A percentile compares a stretch with the other conserved stretches of the same genome.
phyloP scores from a whole-genome alignment of 805 yeast genomes.

The Starmerella floris region DNA sequence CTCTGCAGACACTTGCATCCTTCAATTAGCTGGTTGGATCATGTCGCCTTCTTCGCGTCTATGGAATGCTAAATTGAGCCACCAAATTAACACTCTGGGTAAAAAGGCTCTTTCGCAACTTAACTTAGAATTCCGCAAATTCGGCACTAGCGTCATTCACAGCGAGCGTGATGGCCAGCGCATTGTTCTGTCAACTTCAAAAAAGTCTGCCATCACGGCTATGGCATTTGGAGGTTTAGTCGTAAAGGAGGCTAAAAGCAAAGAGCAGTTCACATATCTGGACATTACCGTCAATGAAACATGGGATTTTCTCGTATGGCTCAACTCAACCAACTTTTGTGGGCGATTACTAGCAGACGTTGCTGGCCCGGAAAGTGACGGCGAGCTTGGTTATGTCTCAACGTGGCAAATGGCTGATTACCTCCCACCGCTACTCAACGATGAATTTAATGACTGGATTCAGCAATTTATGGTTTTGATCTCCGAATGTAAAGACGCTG shows the following conservation, averaged over 20 bases:
- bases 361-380: constrained; percentile 17
- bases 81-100: constrained; percentile 77
- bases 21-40: constrained; percentile 74
- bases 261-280: constrained; percentile 68
- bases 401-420: constrained; percentile 71
- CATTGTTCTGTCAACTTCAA: constrained; percentile 57
- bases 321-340: constrained; percentile 80
- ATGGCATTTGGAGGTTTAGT: constrained; percentile 83
- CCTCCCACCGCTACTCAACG: constrained; percentile 60
- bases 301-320: constrained; percentile 93
- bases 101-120: constrained; percentile 71
- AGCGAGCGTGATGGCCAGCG: constrained; percentile 56
- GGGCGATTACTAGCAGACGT: constrained; percentile 36
- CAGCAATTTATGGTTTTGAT: constrained; percentile 60
- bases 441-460: constrained; percentile 82
- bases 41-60: constrained; percentile 58
- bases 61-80: constrained; percentile 66
- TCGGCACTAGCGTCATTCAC: constrained; percentile 69
- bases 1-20: constrained; percentile 73
- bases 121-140: constrained; percentile 58
- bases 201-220: constrained; percentile 69
- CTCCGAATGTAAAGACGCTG: constrained; percentile 31
- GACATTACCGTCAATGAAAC: constrained; percentile 61
- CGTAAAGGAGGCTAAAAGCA: constrained; percentile 60
- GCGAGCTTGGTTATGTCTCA: constrained; percentile 32